Percentiles rank a stretch among this genome's conserved stretches.
Evolutionary conservation across 1,284 basidiomycete species (phyloP).

Genomic region (Moesziomyces sp.): DNA sequence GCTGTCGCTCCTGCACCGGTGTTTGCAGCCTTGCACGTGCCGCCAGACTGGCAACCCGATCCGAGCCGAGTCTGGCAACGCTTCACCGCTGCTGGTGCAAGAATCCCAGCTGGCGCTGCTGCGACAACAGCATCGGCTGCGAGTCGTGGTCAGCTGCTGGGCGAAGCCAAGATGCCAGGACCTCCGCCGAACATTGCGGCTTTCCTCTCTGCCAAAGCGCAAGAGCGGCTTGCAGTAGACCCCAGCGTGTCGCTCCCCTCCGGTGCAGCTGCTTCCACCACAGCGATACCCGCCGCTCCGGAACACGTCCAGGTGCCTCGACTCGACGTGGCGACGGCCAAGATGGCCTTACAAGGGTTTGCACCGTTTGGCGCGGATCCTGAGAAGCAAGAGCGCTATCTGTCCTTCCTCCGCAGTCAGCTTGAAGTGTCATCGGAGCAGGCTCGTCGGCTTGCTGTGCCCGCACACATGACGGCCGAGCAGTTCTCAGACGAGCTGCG

Average conservation of each 20-base stretch:
- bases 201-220: conserved; percentile 88
- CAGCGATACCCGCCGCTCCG: too few species aligned
- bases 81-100: conserved; percentile 21
- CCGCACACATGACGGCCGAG: conserved; percentile 72
- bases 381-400: conserved; percentile 85
- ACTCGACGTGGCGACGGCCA: conserved; percentile 81
- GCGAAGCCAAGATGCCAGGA: conserved; percentile 79
- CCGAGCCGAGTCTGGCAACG: conserved; percentile 79
- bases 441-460: conserved; percentile 70
- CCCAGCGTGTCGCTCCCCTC: conserved; percentile 66
- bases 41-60: conserved; percentile 84
- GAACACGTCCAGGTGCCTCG: conserved; percentile 72
- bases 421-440: conserved; percentile 69
- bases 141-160: conserved; percentile 83
- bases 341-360: conserved; percentile 86
- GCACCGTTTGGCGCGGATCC: conserved; percentile 85
- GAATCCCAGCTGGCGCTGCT: conserved; percentile 71
- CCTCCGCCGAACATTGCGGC: conserved; percentile 86
- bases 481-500: conserved; percentile 83
- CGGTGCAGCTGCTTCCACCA: conserved; percentile 39
- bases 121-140: not conserved
- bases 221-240: conserved; percentile 81
- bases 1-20: conserved; percentile 79
- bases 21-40: conserved; percentile 79
- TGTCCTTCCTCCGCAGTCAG: conserved; percentile 81